A percentile compares a stretch with the other conserved stretches of the same genome.
phyloP scores from a whole-genome alignment of 768 basidiomycete species.

The Flagelloscypha sp. region DNA sequence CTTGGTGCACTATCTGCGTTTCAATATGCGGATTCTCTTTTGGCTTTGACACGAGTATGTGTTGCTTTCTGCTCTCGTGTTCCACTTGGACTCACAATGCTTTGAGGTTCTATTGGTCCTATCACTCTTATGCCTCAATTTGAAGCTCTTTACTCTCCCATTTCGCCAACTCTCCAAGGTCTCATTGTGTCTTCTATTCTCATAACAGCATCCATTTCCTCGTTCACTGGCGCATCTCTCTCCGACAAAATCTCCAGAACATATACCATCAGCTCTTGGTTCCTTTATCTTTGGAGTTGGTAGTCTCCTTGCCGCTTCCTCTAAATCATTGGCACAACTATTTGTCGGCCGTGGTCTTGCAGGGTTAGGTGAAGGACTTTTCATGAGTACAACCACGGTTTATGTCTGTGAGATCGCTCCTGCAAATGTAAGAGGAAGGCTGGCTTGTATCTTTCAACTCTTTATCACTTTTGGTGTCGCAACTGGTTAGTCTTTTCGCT shows the following conservation, averaged over 20 bases:
- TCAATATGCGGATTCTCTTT: no score
- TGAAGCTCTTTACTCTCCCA: constrained; percentile 23
- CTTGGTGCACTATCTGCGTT: no score
- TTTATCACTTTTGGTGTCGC: constrained; percentile 36
- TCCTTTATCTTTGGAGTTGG: constrained; percentile 34
- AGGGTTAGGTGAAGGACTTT: constrained; percentile 39
- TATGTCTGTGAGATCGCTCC: constrained; percentile 37
- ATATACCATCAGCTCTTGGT: constrained; percentile 34
- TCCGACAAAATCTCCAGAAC: constrained; percentile 40
- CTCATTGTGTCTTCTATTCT: constrained; percentile 36
- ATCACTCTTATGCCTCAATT: constrained; percentile 42
- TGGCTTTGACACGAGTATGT: no score
- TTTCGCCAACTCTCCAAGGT: constrained; percentile 31
- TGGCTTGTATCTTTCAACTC: constrained; percentile 33
- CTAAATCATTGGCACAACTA: constrained; percentile 26
- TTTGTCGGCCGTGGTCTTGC: constrained; percentile 37
- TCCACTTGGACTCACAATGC: no score
- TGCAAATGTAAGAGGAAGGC: constrained; percentile 29
- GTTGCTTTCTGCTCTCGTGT: no score
- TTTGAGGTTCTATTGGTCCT: no score
- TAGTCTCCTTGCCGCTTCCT: constrained; percentile 28
- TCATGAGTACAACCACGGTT: constrained; percentile 32
- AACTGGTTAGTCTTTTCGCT: constrained; percentile 15
- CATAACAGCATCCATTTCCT: constrained; percentile 31
- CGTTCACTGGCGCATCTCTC: constrained; percentile 31